phyloP scores from a whole-genome alignment of 805 yeast genomes.

The Wickerhamomyces chaumierensis region DNA sequence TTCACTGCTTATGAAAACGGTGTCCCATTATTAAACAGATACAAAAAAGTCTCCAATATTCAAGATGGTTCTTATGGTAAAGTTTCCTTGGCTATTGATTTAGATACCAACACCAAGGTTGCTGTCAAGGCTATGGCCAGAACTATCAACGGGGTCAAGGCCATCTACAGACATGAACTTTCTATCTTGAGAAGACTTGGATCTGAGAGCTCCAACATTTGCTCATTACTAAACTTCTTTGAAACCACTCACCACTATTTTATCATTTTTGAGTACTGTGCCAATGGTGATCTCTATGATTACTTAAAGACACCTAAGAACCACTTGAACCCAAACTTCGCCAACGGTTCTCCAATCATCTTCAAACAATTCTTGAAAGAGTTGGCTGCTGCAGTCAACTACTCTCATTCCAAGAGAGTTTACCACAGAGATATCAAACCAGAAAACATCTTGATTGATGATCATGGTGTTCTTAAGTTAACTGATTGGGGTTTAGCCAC shows the following conservation, averaged over 20 bases:
- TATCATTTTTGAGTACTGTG: constrained; percentile 56
- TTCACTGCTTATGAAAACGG: constrained; percentile 31
- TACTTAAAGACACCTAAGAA: constrained; percentile 20
- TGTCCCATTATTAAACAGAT: constrained; percentile 25
- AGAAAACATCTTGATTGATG: constrained; percentile 49
- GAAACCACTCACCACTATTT: constrained; percentile 41
- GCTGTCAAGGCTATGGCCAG: constrained; percentile 46
- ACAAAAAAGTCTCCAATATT: constrained; percentile 28
- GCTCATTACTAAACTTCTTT: constrained; percentile 45
- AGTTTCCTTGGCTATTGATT: constrained; percentile 42
- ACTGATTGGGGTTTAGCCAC: constrained; percentile 72
- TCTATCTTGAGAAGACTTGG: constrained; percentile 21
- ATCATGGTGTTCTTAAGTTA: constrained; percentile 41
- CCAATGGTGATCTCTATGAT: constrained; percentile 60
- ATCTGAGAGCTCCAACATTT: constrained; percentile 35
- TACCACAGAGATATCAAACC: constrained; percentile 70
- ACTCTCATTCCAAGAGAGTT: constrained; percentile 45
- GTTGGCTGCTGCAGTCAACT: constrained; percentile 37
- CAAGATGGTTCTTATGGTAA: constrained; percentile 46
- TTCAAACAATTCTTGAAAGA: constrained; percentile 34
- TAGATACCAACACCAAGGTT: constrained; percentile 23
- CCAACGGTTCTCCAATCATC: constrained; percentile 12
- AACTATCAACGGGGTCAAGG: constrained; percentile 25
- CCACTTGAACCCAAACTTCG: constrained; percentile 9
- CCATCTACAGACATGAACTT: constrained; percentile 46